phyloP scores from a whole-genome alignment of 2,329 filamentous ascomycete genomes.

The Phyllachora maydis region DNA sequence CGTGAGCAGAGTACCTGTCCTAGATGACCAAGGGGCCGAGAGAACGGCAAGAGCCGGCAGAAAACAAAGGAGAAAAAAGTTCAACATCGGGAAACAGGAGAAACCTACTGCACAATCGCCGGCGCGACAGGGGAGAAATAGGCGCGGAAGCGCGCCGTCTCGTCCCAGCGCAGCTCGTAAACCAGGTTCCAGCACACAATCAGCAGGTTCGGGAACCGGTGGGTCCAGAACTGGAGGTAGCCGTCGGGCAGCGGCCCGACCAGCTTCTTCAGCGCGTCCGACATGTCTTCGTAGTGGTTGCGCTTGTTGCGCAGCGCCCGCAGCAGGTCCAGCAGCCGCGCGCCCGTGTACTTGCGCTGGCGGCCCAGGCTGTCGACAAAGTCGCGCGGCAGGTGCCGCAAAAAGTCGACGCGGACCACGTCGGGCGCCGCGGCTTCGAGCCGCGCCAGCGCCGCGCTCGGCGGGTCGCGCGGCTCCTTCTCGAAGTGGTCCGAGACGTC shows the following conservation, averaged over 20 bases:
- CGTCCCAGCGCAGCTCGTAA: conserved; percentile 40
- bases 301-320: conserved; percentile 87
- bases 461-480: conserved; percentile 70
- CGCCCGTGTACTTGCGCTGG: conserved; percentile 84
- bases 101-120: conserved; percentile 11
- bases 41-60: too few species aligned
- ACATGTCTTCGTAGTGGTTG: conserved; percentile 96
- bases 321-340: conserved; percentile 65
- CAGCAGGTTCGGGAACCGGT: conserved; percentile 57
- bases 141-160: conserved; percentile 44
- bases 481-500: conserved; percentile 95
- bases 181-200: conserved; percentile 64
- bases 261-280: conserved; percentile 45
- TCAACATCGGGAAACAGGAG: too few species aligned
- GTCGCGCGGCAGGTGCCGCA: conserved; percentile 51
- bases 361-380: conserved; percentile 85
- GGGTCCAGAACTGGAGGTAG: conserved; percentile 69
- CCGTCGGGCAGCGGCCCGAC: conserved; percentile 62
- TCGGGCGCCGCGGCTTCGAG: conserved; percentile 31
- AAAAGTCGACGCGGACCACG: conserved; percentile 53
- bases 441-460: conserved; percentile 42
- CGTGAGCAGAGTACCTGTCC: too few species aligned
- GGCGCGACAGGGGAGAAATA: conserved; percentile 54
- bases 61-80: conserved; percentile 1
- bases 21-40: too few species aligned